phyloP scores from a whole-genome alignment of 2,329 filamentous ascomycete genomes.

The Trichoderma sp. region DNA sequence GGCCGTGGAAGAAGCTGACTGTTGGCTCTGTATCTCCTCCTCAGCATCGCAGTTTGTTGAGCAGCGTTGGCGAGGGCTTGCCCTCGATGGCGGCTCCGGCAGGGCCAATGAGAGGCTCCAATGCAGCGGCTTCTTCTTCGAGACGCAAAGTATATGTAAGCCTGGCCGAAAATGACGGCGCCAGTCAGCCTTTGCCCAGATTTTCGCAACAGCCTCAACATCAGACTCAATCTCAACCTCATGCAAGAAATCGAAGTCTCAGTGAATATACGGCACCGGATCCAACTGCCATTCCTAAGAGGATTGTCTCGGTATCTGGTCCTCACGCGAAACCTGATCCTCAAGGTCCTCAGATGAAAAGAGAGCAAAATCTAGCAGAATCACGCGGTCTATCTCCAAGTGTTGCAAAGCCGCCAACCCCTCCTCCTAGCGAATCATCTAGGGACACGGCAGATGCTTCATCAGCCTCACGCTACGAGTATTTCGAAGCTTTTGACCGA shows the following conservation, averaged over 20 bases:
- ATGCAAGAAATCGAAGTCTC: slow-evolving; percentile 77
- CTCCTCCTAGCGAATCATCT: slow-evolving; percentile 77
- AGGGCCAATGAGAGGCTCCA: slow-evolving; percentile 55
- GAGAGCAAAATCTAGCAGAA: slow-evolving; percentile 80
- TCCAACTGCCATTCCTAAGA: slow-evolving; percentile 66
- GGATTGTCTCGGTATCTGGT: slow-evolving; percentile 74
- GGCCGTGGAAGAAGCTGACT: slow-evolving; percentile 64
- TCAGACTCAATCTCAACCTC: slow-evolving; percentile 53
- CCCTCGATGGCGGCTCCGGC: slow-evolving; percentile 56
- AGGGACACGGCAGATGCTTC: slow-evolving; percentile 46
- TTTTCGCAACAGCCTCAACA: slow-evolving; percentile 31
- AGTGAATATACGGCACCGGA: slow-evolving; percentile 83
- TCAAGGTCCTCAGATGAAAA: slow-evolving; percentile 57
- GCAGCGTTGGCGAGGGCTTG: slow-evolving; percentile 40
- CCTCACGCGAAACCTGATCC: slow-evolving; percentile 52
- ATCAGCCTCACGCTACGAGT: slow-evolving; percentile 52
- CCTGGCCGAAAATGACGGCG: slow-evolving; percentile 39
- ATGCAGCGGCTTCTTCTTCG: slow-evolving; percentile 54
- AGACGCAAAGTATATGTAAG: slow-evolving; percentile 60
- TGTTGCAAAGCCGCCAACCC: slow-evolving; percentile 71
- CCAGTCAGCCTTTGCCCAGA: slow-evolving; percentile 38
- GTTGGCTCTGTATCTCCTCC: slow-evolving; percentile 51
- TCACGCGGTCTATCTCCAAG: slow-evolving; percentile 71
- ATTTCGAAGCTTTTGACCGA: slow-evolving; percentile 71
- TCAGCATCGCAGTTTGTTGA: slow-evolving; percentile 34